Percentiles rank a stretch among this genome's conserved stretches.
phyloP scores from a whole-genome alignment of 2,329 filamentous ascomycete species.

The Fusarium incarnatum region DNA sequence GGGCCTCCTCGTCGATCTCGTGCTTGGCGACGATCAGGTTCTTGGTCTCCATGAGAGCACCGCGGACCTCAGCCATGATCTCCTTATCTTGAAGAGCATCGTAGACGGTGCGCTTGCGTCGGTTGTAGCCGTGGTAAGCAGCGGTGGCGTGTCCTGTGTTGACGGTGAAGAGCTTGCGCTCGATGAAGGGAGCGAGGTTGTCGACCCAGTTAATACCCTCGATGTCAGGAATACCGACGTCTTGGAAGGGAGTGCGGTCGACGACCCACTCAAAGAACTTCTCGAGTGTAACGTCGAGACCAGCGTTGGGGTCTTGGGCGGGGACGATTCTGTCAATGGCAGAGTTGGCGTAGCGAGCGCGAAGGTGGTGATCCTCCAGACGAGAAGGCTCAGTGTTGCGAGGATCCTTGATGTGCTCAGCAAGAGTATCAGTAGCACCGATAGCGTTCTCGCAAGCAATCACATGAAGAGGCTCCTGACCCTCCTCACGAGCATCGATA shows the following conservation, averaged over 20 bases:
- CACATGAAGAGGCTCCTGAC: slow-evolving; percentile 69
- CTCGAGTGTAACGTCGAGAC: slow-evolving; percentile 93
- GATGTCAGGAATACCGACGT: slow-evolving; percentile 74
- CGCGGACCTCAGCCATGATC: slow-evolving; percentile 83
- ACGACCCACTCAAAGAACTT: slow-evolving; percentile 99
- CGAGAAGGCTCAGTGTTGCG: slow-evolving; percentile 77
- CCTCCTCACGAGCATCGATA: slow-evolving; percentile 65
- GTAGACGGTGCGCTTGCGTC: slow-evolving; percentile 87
- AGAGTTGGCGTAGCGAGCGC: slow-evolving; percentile 94
- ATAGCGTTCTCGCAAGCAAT: slow-evolving; percentile 99
- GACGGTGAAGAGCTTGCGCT: slow-evolving; percentile 99
- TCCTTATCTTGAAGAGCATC: slow-evolving; percentile 85
- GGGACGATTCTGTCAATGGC: slow-evolving; percentile 99
- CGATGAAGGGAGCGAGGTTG: slow-evolving; percentile 92
- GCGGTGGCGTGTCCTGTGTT: slow-evolving; percentile 98
- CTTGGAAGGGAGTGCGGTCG: slow-evolving; percentile 84
- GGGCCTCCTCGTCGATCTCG: slow-evolving; percentile 77
- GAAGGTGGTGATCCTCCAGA: slow-evolving; percentile 74
- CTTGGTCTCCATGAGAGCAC: slow-evolving; percentile 86
- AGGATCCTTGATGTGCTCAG: slow-evolving; percentile 80
- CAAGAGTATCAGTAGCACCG: slow-evolving; percentile 89
- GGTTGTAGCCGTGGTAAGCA: slow-evolving; percentile 92
- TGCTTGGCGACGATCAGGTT: slow-evolving; percentile 89
- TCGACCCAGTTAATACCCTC: slow-evolving; percentile 93
- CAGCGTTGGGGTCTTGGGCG: slow-evolving; percentile 81